These are phyloP conservation scores for Lentinula novae-zelandiae DNA, from an alignment of 1,284 basidiomycete species.

Conservation along the genomic window DNA sequence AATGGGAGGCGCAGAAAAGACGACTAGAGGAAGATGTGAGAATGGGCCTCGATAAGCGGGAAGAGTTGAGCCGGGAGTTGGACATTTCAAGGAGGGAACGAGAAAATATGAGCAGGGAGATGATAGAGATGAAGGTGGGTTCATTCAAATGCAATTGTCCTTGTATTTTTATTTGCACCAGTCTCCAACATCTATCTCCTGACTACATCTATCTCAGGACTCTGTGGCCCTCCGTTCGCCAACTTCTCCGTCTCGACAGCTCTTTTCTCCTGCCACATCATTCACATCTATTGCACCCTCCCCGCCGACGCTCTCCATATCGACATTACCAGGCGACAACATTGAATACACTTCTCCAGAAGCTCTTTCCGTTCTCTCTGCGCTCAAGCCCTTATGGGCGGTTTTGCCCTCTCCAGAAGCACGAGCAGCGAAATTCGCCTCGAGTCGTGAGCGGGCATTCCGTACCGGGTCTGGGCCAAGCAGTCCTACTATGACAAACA, in stretches of 20 bases:
- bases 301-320: conserved; percentile 40
- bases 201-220: not conserved
- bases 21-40: conserved; percentile 51
- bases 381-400: conserved; percentile 74
- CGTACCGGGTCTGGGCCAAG: conserved; percentile 31
- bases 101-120: conserved; percentile 49
- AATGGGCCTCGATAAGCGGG: conserved; percentile 42
- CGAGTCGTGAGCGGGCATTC: conserved; percentile 36
- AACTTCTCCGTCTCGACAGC: not conserved
- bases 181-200: not conserved
- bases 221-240: conserved; percentile 12
- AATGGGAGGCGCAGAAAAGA: conserved; percentile 40
- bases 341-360: not conserved
- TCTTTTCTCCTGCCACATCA: conserved; percentile 11
- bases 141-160: not conserved
- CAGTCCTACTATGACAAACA: conserved; percentile 33
- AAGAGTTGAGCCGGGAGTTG: conserved; percentile 46
- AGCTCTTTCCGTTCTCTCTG: conserved; percentile 43
- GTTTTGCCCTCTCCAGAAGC: conserved; percentile 77
- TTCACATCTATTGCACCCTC: not conserved
- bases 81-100: conserved; percentile 55
- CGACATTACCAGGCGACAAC: conserved; percentile 37
- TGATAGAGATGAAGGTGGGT: conserved; percentile 27
- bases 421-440: conserved; percentile 62
- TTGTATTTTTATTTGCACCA: not conserved